Evolutionary conservation across 2,329 filamentous ascomycete species (phyloP), one percentile per base, ranked within the genome.

Genomic region (Aureobasidium namibiae): DNA sequence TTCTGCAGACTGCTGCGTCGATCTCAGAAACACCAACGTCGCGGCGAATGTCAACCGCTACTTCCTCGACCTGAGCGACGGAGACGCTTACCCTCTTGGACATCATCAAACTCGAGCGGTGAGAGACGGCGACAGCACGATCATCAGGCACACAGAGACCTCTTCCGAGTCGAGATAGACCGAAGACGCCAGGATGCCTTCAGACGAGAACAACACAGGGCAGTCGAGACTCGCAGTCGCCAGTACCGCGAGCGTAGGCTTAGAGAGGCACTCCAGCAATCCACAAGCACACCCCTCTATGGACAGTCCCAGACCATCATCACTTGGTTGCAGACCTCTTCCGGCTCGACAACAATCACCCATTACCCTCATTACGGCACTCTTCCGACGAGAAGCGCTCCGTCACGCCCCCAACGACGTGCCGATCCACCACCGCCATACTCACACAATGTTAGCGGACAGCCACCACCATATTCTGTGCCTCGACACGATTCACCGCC

Each of bases 41-140:
- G 33, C 31, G 24, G 31, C 11, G 54, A 57, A 14, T 31, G 54
- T 4, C 42, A 57, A 14, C 42, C 54, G 29, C 24, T 57, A 13
- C 41, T 57, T 14, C 24, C 16, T 4, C 10, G 21, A 10, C 33
- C 54, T 26, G 18, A 14, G 16, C 33, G 52, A 24, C 54, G 54
- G 9, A 57, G 54, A 16, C 54, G 54, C n/a, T 13, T 48, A 18
- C 54, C 42, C 7, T 57, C 54, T 16, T 56, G 52, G 52, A 41
- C 52, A 14, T 18, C 21, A 0, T 56, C 52, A 8, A 38, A 23
- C 7, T 48, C 42, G 3, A 57, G 41, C 16, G 23, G 42, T 36
- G 52, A 56, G 16, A 44, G 39, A 36, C 39, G 52, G 9, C 26
- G 39, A 34, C 8, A 31, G 10, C 54, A 57, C 33, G 31, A 57